Percentiles rank a stretch among this genome's conserved stretches.
Conservation (phyloP, 1,284 basidiomycete genomes). For the Mycena sp. region DNA sequence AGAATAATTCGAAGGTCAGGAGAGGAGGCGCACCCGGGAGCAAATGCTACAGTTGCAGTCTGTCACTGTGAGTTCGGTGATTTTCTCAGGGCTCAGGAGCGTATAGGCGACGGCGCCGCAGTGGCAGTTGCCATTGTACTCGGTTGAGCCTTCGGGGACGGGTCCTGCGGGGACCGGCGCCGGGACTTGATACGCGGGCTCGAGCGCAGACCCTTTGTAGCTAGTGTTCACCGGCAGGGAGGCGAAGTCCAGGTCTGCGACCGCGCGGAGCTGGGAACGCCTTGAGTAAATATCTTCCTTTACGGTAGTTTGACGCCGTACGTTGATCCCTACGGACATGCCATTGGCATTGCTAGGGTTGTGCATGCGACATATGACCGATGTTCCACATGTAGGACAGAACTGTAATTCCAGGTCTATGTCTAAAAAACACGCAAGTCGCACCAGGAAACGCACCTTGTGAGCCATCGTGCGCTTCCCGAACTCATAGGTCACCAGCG, state of each 20-base stretch:
- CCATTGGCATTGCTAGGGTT: background rate
- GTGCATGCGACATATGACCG: conserved; percentile 2
- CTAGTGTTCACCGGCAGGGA: background rate
- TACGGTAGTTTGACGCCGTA: background rate
- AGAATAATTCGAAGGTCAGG: background rate
- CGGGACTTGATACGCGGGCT: conserved; percentile 10
- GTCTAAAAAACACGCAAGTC: background rate
- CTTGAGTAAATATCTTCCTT: background rate
- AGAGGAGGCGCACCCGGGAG: background rate
- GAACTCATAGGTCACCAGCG: conserved; percentile 12
- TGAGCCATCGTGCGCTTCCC: background rate
- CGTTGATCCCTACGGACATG: background rate
- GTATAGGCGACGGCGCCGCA: conserved; percentile 19
- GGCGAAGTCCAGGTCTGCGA: conserved; percentile 3
- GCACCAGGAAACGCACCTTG: background rate
- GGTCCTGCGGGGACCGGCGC: background rate
- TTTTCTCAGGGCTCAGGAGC: background rate
- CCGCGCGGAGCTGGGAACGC: conserved; percentile 6
- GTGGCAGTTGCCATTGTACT: conserved; percentile 20
- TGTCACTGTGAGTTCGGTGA: background rate
- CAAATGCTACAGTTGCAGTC: conserved; percentile 24
- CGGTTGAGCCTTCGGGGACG: conserved; percentile 6
- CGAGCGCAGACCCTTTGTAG: background rate
- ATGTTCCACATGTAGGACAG: conserved; percentile 21
- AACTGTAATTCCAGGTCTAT: background rate